Evolutionary conservation across 202 grass and related monocot species (phyloP).

Genomic region (Miscanthus sacchariflorus): DNA sequence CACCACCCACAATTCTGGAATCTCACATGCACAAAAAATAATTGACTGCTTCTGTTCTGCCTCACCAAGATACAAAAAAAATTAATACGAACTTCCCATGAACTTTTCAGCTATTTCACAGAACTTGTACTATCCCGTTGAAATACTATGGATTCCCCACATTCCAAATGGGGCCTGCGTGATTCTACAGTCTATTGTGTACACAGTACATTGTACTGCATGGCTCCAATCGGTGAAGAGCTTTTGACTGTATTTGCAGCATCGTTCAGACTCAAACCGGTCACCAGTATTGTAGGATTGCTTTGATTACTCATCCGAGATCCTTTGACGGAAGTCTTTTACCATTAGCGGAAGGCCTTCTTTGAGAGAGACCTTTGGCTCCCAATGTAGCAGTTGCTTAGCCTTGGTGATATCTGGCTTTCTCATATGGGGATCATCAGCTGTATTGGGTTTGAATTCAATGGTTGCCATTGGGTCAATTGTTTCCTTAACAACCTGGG

Average conservation of each 20-base stretch:
- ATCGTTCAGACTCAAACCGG: conserved; percentile 36
- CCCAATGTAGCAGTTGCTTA: conserved; percentile 74
- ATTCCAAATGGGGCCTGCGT: conserved; percentile 12
- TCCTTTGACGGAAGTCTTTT: conserved; percentile 67
- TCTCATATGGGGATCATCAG: conserved; percentile 88
- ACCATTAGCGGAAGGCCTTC: conserved; percentile 87
- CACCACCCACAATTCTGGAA: conserved; percentile 4
- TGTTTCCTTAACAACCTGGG: conserved; percentile 79
- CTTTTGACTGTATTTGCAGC: conserved; percentile 25
- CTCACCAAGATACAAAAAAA: conserved; percentile 46
- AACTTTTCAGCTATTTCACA: conserved; percentile 25
- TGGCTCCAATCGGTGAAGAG: conserved; percentile 31
- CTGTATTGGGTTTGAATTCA: conserved; percentile 80
- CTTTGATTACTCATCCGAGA: conserved; percentile 59
- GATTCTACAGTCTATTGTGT: conserved; percentile 53
- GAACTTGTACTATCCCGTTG: neutral
- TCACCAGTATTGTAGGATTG: neutral
- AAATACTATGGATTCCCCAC: conserved; percentile 4
- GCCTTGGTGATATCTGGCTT: conserved; percentile 91
- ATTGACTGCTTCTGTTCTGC: conserved; percentile 32
- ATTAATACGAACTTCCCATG: neutral
- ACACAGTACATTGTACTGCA: conserved; percentile 39
- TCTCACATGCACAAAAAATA: conserved; percentile 49
- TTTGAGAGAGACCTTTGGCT: conserved; percentile 73
- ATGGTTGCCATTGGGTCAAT: conserved; percentile 77